These are phyloP conservation scores for Blastocystis sp. DNA, from an alignment of 352 stramenopile species.

Conservation along the genomic window DNA sequence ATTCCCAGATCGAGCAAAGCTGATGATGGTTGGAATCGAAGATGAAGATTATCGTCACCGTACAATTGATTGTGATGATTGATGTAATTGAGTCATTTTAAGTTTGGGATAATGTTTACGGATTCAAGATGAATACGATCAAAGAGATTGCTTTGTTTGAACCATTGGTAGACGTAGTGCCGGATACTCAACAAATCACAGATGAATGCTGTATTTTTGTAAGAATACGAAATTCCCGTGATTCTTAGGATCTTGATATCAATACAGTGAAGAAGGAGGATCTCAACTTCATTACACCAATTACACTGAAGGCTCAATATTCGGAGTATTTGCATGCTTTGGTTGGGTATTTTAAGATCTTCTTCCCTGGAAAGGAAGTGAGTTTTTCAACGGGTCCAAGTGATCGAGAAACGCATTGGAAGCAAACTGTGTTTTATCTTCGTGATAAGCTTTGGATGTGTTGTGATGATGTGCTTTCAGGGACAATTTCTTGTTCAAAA, in stretches of 20 bases:
- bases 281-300: slow-evolving; percentile 81
- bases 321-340: slow-evolving; percentile 91
- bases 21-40: slow-evolving; percentile 89
- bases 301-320: slow-evolving; percentile 79
- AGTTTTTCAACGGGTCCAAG: slow-evolving; percentile 83
- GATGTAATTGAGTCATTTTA: slow-evolving; percentile 59
- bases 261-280: slow-evolving; percentile 85
- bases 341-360: slow-evolving; percentile 94
- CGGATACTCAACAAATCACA: slow-evolving; percentile 80
- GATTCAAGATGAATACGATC: slow-evolving; percentile 96
- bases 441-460: slow-evolving; percentile 76
- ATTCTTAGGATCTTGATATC: slow-evolving; percentile 76
- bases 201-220: slow-evolving; percentile 77
- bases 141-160: slow-evolving; percentile 89
- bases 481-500: slow-evolving; percentile 77
- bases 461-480: slow-evolving; percentile 78
- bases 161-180: slow-evolving; percentile 91
- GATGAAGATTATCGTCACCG: slow-evolving; percentile 85
- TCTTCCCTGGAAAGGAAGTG: slow-evolving; percentile 88
- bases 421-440: slow-evolving; percentile 94
- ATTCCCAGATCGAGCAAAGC: slow-evolving; percentile 87
- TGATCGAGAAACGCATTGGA: slow-evolving; percentile 95
- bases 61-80: slow-evolving; percentile 79
- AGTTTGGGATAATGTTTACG: slow-evolving; percentile 97
- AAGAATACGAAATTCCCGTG: slow-evolving; percentile 48